Conservation (phyloP, 306 rosid genomes). For the Trifolium fragiferum region DNA sequence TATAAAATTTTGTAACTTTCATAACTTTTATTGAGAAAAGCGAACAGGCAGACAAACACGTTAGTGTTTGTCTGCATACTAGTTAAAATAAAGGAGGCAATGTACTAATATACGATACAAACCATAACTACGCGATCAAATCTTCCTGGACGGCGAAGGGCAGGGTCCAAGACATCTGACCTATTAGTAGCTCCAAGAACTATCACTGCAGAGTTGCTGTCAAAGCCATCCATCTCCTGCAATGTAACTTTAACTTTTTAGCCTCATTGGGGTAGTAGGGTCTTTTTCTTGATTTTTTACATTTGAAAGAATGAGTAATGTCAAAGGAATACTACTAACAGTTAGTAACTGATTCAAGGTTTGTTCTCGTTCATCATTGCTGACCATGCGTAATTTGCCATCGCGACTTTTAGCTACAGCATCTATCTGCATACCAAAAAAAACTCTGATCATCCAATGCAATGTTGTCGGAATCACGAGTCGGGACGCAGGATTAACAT, state of each 20-base stretch:
- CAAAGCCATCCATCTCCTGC: slow-evolving; percentile 99
- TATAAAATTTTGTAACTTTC: neutral
- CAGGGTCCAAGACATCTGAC: slow-evolving; percentile 89
- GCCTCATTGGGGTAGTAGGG: neutral
- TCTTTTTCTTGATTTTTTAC: neutral
- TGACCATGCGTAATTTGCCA: slow-evolving; percentile 90
- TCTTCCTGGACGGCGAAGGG: slow-evolving; percentile 99
- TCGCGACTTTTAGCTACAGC: slow-evolving; percentile 99
- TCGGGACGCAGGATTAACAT: neutral
- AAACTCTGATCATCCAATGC: slow-evolving; percentile 16
- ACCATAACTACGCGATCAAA: slow-evolving; percentile 97
- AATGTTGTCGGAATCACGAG: neutral
- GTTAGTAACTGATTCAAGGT: slow-evolving; percentile 98
- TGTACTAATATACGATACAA: slow-evolving; percentile 48
- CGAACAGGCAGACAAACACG: neutral
- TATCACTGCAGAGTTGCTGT: slow-evolving; percentile 91
- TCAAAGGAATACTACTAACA: slow-evolving; percentile 63
- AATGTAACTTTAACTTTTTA: slow-evolving; percentile 39
- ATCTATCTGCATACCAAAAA: slow-evolving; percentile 71
- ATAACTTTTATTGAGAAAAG: neutral
- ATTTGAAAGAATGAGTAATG: slow-evolving; percentile 37
- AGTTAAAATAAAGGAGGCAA: slow-evolving; percentile 29
- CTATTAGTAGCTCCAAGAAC: slow-evolving; percentile 98
- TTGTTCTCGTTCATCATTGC: slow-evolving; percentile 98
- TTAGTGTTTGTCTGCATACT: neutral